A percentile compares a stretch with the other conserved stretches of the same genome.
Evolutionary conservation across 108 stramenopile species (phyloP).

Genomic region (Fistulifera solaris): DNA sequence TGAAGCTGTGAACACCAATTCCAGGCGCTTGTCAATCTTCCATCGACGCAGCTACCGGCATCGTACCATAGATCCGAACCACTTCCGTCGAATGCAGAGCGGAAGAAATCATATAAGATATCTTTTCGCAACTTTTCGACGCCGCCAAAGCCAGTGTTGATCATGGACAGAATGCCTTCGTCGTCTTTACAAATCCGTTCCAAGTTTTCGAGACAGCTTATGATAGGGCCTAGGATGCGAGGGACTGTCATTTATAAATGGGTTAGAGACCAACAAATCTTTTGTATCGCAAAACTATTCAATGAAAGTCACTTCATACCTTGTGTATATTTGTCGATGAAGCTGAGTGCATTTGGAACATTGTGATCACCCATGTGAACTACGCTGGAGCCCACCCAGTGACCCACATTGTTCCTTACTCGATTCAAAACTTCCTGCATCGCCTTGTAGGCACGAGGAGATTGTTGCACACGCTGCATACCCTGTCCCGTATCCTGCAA

Average conservation of each 20-base stretch:
- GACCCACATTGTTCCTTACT: conserved; percentile 30
- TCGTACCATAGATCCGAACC: conserved; percentile 76
- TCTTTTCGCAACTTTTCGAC: conserved; percentile 48
- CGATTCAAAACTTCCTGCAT: conserved; percentile 47
- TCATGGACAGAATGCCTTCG: conserved; percentile 29
- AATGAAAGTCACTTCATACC: conserved; percentile 14
- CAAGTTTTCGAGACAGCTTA: conserved; percentile 50
- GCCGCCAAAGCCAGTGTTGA: conserved; percentile 58
- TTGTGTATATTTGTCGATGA: conserved; percentile 87
- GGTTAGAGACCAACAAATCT: too few relatives aligned
- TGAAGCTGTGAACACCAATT: conserved; percentile 78
- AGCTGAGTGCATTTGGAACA: conserved; percentile 76
- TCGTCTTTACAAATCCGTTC: conserved; percentile 44
- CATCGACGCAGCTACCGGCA: conserved; percentile 77
- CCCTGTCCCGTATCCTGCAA: conserved; percentile 78
- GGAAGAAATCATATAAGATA: conserved; percentile 81
- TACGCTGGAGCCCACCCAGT: conserved; percentile 70
- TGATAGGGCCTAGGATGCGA: conserved; percentile 72
- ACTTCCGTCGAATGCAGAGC: conserved; percentile 71
- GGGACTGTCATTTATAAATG: conserved; percentile 32
- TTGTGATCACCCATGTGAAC: conserved; percentile 85
- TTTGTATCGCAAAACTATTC: neutral
- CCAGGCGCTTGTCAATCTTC: conserved; percentile 76
- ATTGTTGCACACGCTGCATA: conserved; percentile 70
- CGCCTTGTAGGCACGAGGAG: conserved; percentile 61